Evolutionary conservation across 148 eudicot species (phyloP).

Genomic region (Silene uniflora): DNA sequence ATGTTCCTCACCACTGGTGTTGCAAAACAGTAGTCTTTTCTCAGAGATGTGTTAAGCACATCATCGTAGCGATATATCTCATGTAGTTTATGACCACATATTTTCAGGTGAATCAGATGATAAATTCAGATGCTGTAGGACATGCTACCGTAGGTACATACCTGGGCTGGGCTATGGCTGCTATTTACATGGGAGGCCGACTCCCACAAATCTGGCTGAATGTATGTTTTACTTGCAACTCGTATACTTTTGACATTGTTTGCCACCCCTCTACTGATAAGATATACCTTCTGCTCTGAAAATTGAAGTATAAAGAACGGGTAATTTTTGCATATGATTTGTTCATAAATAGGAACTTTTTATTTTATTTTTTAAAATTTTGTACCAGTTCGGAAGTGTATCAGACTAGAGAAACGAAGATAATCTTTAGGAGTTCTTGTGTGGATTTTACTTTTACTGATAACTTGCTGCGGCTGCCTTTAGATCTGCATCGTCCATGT

Average conservation of each 20-base stretch:
- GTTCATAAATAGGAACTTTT: not conserved
- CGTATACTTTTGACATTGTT: not conserved
- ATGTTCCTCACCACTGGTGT: too few species aligned
- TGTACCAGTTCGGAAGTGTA: not conserved
- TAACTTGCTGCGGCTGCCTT: too few species aligned
- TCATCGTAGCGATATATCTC: not conserved
- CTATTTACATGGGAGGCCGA: conserved; percentile 75
- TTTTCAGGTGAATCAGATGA: conserved; percentile 34
- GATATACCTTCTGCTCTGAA: not conserved
- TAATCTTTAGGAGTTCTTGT: too few species aligned
- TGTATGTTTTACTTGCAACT: conserved; percentile 34
- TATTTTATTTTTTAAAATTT: too few species aligned
- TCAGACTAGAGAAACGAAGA: not conserved
- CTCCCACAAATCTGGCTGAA: conserved; percentile 79
- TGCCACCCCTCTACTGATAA: not conserved
- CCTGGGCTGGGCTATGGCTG: conserved; percentile 85
- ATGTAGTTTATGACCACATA: conserved; percentile 13
- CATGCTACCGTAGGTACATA: conserved; percentile 41
- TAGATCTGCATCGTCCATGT: too few species aligned
- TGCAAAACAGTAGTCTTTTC: too few species aligned
- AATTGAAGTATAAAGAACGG: not conserved
- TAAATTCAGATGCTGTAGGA: conserved; percentile 22
- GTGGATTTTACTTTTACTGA: too few species aligned
- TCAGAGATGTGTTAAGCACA: too few species aligned
- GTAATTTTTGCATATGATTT: not conserved